Percentiles rank a stretch among this genome's conserved stretches.
phyloP scores from a whole-genome alignment of 352 stramenopile genomes.

The Paralagenidium karlingii region DNA sequence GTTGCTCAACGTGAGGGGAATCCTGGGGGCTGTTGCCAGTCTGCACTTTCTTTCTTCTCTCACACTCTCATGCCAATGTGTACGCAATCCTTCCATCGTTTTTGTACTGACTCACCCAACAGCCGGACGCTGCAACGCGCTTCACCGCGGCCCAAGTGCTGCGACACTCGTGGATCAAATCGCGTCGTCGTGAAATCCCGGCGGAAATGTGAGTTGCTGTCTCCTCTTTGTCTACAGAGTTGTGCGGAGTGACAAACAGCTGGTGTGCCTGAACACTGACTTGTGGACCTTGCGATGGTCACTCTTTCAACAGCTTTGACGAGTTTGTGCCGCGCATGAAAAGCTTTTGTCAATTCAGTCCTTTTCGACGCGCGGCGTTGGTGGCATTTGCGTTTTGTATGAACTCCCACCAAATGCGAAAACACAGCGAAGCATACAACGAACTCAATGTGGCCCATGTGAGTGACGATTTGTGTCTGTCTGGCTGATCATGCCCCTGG shows the following conservation, averaged over 20 bases:
- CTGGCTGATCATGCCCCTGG: not conserved
- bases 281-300: not conserved
- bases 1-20: conserved; percentile 46
- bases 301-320: conserved; percentile 19
- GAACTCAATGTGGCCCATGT: conserved; percentile 65
- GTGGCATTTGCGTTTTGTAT: conserved; percentile 65
- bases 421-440: conserved; percentile 60
- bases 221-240: not conserved
- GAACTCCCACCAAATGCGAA: conserved; percentile 29
- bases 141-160: conserved; percentile 58
- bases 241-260: not conserved
- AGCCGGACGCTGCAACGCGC: conserved; percentile 30
- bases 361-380: conserved; percentile 41
- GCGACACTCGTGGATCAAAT: conserved; percentile 62
- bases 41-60: not conserved
- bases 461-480: conserved; percentile 1
- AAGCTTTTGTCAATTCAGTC: conserved; percentile 50
- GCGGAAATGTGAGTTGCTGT: conserved; percentile 21
- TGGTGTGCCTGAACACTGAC: conserved; percentile 2
- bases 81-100: not conserved
- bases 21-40: not conserved
- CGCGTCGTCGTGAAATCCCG: conserved; percentile 16
- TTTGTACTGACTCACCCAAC: not conserved
- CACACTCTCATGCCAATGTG: no score
- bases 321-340: conserved; percentile 50